Evolutionary conservation across 257 asterid genomes (phyloP), one percentile per base, ranked within the genome.

Genomic region (Osmanthus fragrans): DNA sequence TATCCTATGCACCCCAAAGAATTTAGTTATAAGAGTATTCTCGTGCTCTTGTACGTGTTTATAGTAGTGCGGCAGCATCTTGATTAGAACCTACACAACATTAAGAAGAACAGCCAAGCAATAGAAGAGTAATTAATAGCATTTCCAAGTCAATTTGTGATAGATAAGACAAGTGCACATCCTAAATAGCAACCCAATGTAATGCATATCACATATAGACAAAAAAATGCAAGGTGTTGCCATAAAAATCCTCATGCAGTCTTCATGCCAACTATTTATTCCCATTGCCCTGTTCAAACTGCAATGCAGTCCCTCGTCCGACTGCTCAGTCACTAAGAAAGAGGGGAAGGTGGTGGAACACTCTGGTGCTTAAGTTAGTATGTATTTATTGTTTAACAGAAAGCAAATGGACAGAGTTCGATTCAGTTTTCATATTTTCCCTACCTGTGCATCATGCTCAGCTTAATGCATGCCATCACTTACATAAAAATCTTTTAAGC

Each of bases 21-120:
- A 90, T 80, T 96, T 96, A 15, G 99, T 96, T 77, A 96, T 90
- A 70, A 96, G 98, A 25, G 99, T 96, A 87, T 96, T 96, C 34
- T 93, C 99, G 75, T 96, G 89, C 66, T 81, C 87, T 84, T 83
- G 85, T 21, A 96, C 99, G 83, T 96, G 98, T 21, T 84, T 76
- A 74, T 93, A 88, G 83, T 96, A 96, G 81, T 85, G 82, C 37
- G 97, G 99, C 76, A 96, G 89, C 99, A 96, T 96, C 90, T 83
- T 88, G 79, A 92, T 87, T 45, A 93, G 85, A 82, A 80, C 94
- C 99, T 96, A 63, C 84, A 81, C 10, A 77, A 78, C 49, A 80
- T 69, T 56, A 80, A 71, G 71, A 73, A 54, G 37, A n/a, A 30
- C 32, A 30, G 40, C n/a, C 58, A 65, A 76, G 71, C 73, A 84